Evolutionary conservation across 2,329 filamentous ascomycete species (phyloP).

Genomic region (Sporothrix luriei): DNA sequence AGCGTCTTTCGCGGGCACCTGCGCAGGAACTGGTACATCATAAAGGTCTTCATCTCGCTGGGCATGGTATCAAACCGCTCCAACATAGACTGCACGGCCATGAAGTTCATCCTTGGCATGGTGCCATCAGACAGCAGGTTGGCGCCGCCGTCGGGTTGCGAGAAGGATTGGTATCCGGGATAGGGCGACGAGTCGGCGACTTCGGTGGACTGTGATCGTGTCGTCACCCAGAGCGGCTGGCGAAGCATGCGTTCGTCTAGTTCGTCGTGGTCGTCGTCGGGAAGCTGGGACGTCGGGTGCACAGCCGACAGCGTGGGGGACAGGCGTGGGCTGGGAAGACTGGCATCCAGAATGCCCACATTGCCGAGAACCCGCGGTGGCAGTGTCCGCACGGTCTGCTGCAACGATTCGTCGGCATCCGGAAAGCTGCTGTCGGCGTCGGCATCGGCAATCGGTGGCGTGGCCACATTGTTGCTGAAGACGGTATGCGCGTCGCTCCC

Average conservation of each 20-base stretch:
- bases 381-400: constrained; percentile 51
- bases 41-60: constrained; percentile 86
- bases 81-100: constrained; percentile 83
- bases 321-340: constrained; percentile 88
- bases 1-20: constrained; percentile 86
- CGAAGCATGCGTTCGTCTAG: constrained; percentile 45
- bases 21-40: constrained; percentile 94
- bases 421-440: constrained; percentile 65
- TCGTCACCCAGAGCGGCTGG: constrained; percentile 40
- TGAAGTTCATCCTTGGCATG: constrained; percentile 52
- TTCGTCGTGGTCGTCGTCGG: constrained; percentile 52
- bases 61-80: constrained; percentile 91
- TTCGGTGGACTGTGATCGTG: constrained; percentile 46
- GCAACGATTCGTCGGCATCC: constrained; percentile 55
- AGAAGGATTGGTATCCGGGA: constrained; percentile 17
- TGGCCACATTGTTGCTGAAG: constrained; percentile 67
- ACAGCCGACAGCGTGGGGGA: constrained; percentile 85
- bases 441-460: constrained; percentile 73
- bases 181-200: constrained; percentile 38
- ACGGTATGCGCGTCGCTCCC: constrained; percentile 61
- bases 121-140: constrained; percentile 32
- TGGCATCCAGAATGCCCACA: constrained; percentile 79
- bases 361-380: constrained; percentile 64
- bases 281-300: constrained; percentile 49
- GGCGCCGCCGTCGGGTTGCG: constrained; percentile 31